Evolutionary conservation across 768 basidiomycete species (phyloP).

Genomic region (Mycena maculata): DNA sequence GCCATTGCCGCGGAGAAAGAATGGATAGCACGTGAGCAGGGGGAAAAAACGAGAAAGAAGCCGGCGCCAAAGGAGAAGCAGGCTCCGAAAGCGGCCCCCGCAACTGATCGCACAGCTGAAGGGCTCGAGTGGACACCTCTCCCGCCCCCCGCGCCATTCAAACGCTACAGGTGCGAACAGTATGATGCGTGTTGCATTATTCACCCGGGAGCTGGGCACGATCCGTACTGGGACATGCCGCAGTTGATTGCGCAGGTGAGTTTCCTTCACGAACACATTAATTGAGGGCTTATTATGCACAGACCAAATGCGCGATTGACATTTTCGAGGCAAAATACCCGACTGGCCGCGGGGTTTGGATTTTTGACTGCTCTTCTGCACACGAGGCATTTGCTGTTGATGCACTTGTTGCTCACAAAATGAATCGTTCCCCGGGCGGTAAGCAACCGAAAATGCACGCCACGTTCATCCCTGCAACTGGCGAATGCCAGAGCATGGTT

Average conservation of each 20-base stretch:
- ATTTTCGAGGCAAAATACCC: conserved; percentile 37
- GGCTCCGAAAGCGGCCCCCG: conserved; percentile 6
- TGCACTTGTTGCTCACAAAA: conserved; percentile 41
- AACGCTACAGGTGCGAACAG: conserved; percentile 15
- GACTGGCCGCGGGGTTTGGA: conserved; percentile 30
- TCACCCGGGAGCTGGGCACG: conserved; percentile 37
- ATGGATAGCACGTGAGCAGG: conserved; percentile 6
- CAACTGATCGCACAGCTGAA: conserved; percentile 24
- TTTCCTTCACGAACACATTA: not conserved
- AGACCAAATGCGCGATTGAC: conserved; percentile 25
- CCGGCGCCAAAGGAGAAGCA: conserved; percentile 9
- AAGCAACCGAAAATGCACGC: conserved; percentile 36
- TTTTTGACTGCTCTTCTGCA: conserved; percentile 43
- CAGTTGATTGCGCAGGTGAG: conserved; percentile 37
- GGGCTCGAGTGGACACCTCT: conserved; percentile 29
- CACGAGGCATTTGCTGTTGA: conserved; percentile 40
- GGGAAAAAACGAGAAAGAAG: conserved; percentile 12
- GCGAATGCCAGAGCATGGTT: conserved; percentile 31
- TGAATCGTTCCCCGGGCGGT: conserved; percentile 41
- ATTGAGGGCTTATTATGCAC: not conserved
- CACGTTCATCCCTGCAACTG: conserved; percentile 34
- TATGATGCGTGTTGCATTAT: conserved; percentile 37
- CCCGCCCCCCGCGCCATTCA: conserved; percentile 24
- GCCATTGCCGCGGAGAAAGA: conserved; percentile 16
- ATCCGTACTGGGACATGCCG: conserved; percentile 40